These are phyloP conservation scores for Oryza glaberrima DNA, from an alignment of 176 grass and related monocot genomes.

Conservation along the genomic window DNA sequence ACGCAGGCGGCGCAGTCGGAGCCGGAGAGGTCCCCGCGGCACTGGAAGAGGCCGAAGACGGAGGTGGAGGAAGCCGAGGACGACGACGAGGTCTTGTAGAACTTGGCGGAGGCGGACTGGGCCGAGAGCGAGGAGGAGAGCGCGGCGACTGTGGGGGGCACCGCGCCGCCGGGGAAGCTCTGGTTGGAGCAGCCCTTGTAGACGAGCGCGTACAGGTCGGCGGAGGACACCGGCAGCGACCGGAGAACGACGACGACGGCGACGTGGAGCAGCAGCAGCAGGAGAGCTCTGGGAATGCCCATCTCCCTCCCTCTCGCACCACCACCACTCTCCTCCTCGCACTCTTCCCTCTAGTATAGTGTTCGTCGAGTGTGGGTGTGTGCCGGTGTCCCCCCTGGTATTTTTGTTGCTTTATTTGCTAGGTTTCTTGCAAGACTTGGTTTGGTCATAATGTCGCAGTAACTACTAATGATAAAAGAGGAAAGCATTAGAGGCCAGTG, in stretches of 20 bases:
- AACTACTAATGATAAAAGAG: conserved; percentile 15
- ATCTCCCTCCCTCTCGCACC: conserved; percentile 37
- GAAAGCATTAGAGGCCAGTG: neutral
- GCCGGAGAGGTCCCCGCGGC: conserved; percentile 75
- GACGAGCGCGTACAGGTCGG: conserved; percentile 73
- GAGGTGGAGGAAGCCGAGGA: conserved; percentile 33
- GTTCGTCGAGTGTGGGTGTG: neutral
- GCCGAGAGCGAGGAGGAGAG: conserved; percentile 61
- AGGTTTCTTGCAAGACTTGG: conserved; percentile 10
- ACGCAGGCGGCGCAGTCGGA: conserved; percentile 87
- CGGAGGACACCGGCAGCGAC: conserved; percentile 16
- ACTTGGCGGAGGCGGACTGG: conserved; percentile 70
- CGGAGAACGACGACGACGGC: conserved; percentile 1
- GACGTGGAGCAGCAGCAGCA: neutral
- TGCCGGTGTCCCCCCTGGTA: neutral
- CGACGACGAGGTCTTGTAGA: conserved; percentile 75
- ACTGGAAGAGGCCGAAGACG: conserved; percentile 94
- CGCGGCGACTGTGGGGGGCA: conserved; percentile 40
- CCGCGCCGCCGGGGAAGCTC: conserved; percentile 42
- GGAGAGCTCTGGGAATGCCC: conserved; percentile 47
- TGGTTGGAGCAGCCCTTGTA: conserved; percentile 99
- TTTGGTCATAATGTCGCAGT: conserved; percentile 2
- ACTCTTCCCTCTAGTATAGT: neutral
- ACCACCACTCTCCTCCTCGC: neutral
- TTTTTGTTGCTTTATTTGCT: conserved; percentile 13